Evolutionary conservation across 225 moss, liverwort and hornwort species (phyloP), one percentile per base, ranked within the genome.

Genomic region (Pleurozium schreberi): DNA sequence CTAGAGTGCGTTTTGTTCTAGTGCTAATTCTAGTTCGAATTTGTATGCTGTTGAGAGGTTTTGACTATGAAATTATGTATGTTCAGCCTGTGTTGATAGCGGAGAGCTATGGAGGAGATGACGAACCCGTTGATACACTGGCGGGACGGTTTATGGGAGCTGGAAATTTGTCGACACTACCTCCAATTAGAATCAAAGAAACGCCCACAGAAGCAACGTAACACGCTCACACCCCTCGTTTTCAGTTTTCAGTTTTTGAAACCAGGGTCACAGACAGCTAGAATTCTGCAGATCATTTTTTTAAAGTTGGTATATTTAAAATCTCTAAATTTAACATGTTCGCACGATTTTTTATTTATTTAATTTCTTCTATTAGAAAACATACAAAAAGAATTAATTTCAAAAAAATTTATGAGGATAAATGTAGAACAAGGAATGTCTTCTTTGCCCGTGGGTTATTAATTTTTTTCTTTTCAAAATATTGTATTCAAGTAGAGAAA

Each of bases 71-170:
- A 64, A 8, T 38, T 14, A 60, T 34, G 43, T 38, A 15, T 87
- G 31, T 84, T 27, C 94, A 97, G 97, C 92, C 94, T 66, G 86
- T 98, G 66, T 83, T 98, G 90, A 96, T 98, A 70, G 98, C 97
- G 67, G 98, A 98, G 92, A 98, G 98, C 75, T 98, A 96, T 74
- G 98, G 98, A 73, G 98, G 98, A 53, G 97, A 98, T 75, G 98
- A 98, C 76, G 98, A 98, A 87, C 98, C 98, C 47, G 98, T 98
- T 22, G 98, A 98, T 86, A 97, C 98, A 45, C 79, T 97, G 85
- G 87, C 95, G 65, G 90, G 92, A 53, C 95, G 96, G 64, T 97
- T 98, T 85, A 83, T 95, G 93, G 93, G 88, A 84, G 87, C 95
- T 64, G 98, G 98, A 66, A 92, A 90, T 49, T 86, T 85, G 81